Percentiles rank a stretch among this genome's conserved stretches.
phyloP scores from a whole-genome alignment of 2,329 filamentous ascomycete species.

The Anthostomella pinea region DNA sequence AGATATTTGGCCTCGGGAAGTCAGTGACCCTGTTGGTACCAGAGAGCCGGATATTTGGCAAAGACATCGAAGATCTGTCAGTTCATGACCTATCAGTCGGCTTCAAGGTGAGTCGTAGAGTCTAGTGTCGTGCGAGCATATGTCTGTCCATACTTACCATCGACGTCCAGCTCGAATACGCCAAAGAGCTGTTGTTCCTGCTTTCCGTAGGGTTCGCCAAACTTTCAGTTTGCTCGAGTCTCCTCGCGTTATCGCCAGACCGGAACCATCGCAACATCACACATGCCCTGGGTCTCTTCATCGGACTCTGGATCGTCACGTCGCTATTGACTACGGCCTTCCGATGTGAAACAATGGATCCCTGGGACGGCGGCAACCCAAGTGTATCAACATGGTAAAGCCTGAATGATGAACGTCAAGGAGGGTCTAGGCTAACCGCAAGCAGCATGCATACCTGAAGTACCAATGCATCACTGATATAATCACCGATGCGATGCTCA shows the following conservation, averaged over 20 bases:
- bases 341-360: constrained; percentile 6
- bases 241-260: constrained; percentile 5
- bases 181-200: constrained; percentile 10
- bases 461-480: constrained; percentile 4
- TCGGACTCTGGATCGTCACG: constrained; percentile 3
- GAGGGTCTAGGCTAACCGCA: not conserved
- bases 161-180: constrained; percentile 5
- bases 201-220: constrained; percentile 8
- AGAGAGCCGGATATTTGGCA: constrained; percentile 15
- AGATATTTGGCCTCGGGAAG: constrained; percentile 19
- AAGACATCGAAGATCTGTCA: constrained; percentile 10
- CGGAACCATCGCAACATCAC: constrained; percentile 1
- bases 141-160: too few species aligned
- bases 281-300: not conserved
- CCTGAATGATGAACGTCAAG: not conserved
- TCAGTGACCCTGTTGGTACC: constrained; percentile 17
- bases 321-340: constrained; percentile 5
- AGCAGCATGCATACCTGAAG: constrained; percentile 1
- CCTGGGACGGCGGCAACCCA: constrained; percentile 2
- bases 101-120: constrained; percentile 17
- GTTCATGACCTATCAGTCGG: constrained; percentile 11
- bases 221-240: constrained; percentile 6
- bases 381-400: constrained; percentile 4
- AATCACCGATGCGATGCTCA: constrained; percentile 3
- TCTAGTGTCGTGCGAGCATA: too few species aligned